A percentile compares a stretch with the other conserved stretches of the same genome.
Evolutionary conservation across 2,329 filamentous ascomycete species (phyloP).

Genomic region (Arthrinium puccinioides): DNA sequence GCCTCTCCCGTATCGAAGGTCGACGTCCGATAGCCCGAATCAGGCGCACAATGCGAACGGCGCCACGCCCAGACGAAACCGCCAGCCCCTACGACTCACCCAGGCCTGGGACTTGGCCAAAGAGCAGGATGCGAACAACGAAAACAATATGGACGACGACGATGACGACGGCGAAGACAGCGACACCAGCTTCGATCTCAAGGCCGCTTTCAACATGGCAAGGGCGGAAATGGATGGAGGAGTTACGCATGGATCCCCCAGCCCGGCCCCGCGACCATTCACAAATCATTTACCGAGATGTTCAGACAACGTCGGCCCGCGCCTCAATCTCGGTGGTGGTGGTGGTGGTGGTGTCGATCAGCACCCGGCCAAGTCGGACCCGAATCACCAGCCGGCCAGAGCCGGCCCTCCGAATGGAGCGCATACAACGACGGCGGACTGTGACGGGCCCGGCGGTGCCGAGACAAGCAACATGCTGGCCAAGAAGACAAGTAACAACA

Average conservation of each 20-base stretch:
- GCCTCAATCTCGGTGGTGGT: neutral
- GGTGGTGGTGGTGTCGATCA: neutral
- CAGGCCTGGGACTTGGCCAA: slow-evolving; percentile 19
- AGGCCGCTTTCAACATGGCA: slow-evolving; percentile 19
- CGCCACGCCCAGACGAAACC: slow-evolving; percentile 6
- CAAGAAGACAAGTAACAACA: neutral
- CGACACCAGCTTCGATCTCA: slow-evolving; percentile 12
- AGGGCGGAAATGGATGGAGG: slow-evolving; percentile 16
- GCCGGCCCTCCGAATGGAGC: neutral
- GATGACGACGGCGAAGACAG: neutral
- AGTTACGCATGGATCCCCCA: slow-evolving; percentile 20
- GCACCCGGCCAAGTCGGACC: neutral
- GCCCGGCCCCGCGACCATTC: slow-evolving; percentile 10
- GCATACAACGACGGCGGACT: neutral
- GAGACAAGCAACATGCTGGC: slow-evolving; percentile 1
- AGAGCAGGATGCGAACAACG: slow-evolving; percentile 13
- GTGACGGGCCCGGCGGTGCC: neutral
- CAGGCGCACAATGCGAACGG: neutral
- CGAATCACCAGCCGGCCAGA: neutral
- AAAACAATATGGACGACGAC: neutral
- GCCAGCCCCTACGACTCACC: slow-evolving; percentile 17
- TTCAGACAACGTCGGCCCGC: neutral
- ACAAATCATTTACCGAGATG: neutral
- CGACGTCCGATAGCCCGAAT: neutral
- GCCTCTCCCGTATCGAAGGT: neutral